phyloP scores from a whole-genome alignment of 2,329 filamentous ascomycete species.

The Xylariomycetidae sp. region DNA sequence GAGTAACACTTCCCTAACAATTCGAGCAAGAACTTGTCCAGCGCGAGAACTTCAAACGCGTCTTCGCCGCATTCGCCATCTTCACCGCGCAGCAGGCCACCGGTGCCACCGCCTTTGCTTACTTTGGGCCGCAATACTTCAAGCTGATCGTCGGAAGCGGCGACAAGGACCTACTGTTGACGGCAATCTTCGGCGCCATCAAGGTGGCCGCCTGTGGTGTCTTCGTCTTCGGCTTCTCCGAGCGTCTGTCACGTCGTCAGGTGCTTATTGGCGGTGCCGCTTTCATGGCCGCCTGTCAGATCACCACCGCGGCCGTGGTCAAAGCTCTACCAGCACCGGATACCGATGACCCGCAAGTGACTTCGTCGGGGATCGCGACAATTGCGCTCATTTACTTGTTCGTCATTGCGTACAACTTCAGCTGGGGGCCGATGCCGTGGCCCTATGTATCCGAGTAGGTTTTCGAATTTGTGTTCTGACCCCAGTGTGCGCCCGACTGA shows the following conservation, averaged over 20 bases:
- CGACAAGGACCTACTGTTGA: constrained; percentile 39
- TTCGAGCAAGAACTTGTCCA: constrained; percentile 35
- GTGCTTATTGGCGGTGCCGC: constrained; percentile 36
- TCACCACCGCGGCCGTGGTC: constrained; percentile 37
- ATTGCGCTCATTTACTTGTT: constrained; percentile 50
- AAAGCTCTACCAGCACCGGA: constrained; percentile 30
- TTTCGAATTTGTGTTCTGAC: background rate
- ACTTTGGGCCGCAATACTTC: constrained; percentile 51
- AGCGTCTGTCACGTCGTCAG: constrained; percentile 37
- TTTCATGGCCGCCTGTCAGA: constrained; percentile 39
- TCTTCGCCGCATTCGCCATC: constrained; percentile 37
- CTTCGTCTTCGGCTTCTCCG: constrained; percentile 48
- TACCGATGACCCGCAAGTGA: constrained; percentile 22
- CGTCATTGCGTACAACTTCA: constrained; percentile 45
- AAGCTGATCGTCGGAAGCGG: constrained; percentile 39
- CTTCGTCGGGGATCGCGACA: constrained; percentile 40
- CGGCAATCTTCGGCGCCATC: constrained; percentile 46
- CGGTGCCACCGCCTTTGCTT: constrained; percentile 47
- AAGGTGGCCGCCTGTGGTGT: constrained; percentile 43
- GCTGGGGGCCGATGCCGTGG: constrained; percentile 46
- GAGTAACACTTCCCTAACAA: background rate
- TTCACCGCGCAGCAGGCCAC: constrained; percentile 49
- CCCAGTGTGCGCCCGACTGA: constrained; percentile 8
- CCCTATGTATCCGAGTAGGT: constrained; percentile 39
- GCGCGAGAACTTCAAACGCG: constrained; percentile 36